Evolutionary conservation across 306 rosid species (phyloP), one percentile per base, ranked within the genome.

Genomic region (cucumber (Cucumis sativus)): DNA sequence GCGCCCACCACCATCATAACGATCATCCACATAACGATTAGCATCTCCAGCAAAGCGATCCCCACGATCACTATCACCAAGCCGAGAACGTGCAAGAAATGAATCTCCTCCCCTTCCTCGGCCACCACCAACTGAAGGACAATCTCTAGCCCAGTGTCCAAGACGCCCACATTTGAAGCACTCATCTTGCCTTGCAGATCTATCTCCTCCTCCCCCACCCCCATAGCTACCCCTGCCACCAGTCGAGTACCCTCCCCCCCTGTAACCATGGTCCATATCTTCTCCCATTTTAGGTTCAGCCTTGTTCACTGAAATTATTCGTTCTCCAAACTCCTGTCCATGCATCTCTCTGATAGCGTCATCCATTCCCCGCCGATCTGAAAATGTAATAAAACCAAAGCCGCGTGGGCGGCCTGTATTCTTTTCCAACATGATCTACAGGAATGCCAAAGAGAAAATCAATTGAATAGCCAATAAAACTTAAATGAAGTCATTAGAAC

Each of bases 301-400:
- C 88, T 84, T 92, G 83, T 96, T 96, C 83, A 96, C 99, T 14
- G 97, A 89, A 82, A 96, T 96, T 47, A 80, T 82, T 51, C 99
- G 88, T 33, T 89, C 95, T 81, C 96, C 96, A 33, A 92, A 74
- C 83, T 92, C 98, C 65, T 86, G 90, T 40, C 98, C 99, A 83
- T 92, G 88, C 98, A 96, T 96, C 80, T 91, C 98, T 84, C 91
- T 88, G 74, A 96, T 96, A 64, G 99, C 96, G 85, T 96, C 99
- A 83, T 96, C 99, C 99, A 96, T 91, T 81, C 89, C 97, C 73
- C 98, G 85, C 59, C 92, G 97, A 85, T 91, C 99, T 67, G 90
- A 73, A 87, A 90, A 96, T 60, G 98, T 96, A 59, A 96, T 89
- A 75, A 96, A 96, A 80, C 99, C 99, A 86, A 96, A 96, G 69